Evolutionary conservation across 2,329 filamentous ascomycete genomes (phyloP).

Genomic region (Botrytis aclada): DNA sequence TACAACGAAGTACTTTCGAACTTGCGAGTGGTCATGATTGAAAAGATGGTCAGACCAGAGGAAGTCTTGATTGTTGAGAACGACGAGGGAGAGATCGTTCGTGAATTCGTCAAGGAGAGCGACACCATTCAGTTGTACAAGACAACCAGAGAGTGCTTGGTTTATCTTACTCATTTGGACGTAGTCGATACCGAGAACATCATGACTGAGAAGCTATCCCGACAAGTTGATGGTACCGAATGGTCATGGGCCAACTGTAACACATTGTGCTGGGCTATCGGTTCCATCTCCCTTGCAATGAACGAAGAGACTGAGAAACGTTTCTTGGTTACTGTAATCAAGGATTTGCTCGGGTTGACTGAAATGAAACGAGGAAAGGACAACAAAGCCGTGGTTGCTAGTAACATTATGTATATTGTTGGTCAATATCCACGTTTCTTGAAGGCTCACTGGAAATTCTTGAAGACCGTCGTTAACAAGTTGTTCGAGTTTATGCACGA

Average conservation of each 20-base stretch:
- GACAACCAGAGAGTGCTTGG: constrained; percentile 93
- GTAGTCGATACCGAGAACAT: constrained; percentile 97
- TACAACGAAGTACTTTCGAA: constrained; percentile 93
- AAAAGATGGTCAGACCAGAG: constrained; percentile 98
- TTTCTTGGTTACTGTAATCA: constrained; percentile 97
- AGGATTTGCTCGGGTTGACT: constrained; percentile 91
- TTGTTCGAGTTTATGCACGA: constrained; percentile 99
- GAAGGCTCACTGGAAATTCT: constrained; percentile 99
- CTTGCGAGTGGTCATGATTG: constrained; percentile 95
- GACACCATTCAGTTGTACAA: constrained; percentile 99
- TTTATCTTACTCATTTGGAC: constrained; percentile 95
- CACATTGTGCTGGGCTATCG: constrained; percentile 98
- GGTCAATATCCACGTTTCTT: constrained; percentile 97
- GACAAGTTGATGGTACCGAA: constrained; percentile 90
- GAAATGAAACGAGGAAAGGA: constrained; percentile 99
- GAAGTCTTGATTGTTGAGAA: constrained; percentile 99
- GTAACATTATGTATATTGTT: constrained; percentile 99
- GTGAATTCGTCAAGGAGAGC: constrained; percentile 98
- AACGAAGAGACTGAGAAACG: constrained; percentile 99
- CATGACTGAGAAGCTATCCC: constrained; percentile 97
- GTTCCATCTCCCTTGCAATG: constrained; percentile 97
- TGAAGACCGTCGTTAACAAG: constrained; percentile 99
- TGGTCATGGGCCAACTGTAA: constrained; percentile 99
- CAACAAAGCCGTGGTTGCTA: constrained; percentile 98
- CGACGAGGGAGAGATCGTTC: constrained; percentile 97